A percentile compares a stretch with the other conserved stretches of the same genome.
phyloP scores from a whole-genome alignment of 148 eudicot genomes.

The Spergularia bocconei region DNA sequence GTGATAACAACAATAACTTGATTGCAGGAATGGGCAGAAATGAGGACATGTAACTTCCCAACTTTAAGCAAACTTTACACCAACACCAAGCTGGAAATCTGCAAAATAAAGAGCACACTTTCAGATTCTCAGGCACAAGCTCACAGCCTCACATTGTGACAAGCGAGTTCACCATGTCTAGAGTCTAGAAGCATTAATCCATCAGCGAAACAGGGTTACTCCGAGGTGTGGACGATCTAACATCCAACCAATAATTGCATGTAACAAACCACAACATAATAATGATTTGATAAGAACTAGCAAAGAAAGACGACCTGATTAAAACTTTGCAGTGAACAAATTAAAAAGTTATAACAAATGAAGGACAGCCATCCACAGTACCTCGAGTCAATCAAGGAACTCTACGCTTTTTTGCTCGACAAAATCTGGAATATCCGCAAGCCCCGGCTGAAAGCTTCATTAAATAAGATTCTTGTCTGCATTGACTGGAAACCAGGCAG shows the following conservation, averaged over 20 bases:
- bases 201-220: background rate
- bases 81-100: conserved; percentile 1
- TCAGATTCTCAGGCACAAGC: background rate
- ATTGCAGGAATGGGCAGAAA: background rate
- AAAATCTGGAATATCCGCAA: conserved; percentile 76
- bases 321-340: background rate
- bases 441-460: conserved; percentile 91
- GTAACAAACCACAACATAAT: background rate
- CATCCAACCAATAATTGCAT: background rate
- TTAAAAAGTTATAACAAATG: background rate
- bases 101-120: background rate
- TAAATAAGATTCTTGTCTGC: conserved; percentile 94
- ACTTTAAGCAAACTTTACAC: background rate
- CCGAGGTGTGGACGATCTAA: background rate
- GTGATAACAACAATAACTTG: background rate
- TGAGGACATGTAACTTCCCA: background rate
- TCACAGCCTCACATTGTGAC: background rate
- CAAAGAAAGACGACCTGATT: background rate
- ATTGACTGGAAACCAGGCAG: conserved; percentile 92
- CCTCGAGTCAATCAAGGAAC: conserved; percentile 11
- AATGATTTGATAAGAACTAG: background rate
- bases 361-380: background rate
- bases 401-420: conserved; percentile 54
- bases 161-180: background rate
- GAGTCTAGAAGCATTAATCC: background rate